Percentiles rank a stretch among this genome's conserved stretches.
phyloP scores from a whole-genome alignment of 2,329 filamentous ascomycete species.

The Grosmannia clavigera region DNA sequence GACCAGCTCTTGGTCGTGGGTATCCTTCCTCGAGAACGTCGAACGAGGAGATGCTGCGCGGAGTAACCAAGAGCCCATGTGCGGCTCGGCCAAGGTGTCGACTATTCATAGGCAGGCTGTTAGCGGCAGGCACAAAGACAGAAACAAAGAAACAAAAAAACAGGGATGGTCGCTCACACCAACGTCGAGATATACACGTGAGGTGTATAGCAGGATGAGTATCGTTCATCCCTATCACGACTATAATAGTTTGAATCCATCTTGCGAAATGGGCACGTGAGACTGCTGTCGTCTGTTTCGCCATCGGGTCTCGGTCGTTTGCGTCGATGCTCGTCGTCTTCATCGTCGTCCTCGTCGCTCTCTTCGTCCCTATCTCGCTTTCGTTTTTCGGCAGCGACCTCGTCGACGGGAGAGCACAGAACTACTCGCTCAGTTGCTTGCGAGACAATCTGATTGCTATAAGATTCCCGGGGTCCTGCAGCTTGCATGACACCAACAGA shows the following conservation, averaged over 20 bases:
- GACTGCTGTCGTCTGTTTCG: slow-evolving; percentile 15
- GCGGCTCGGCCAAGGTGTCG: slow-evolving; percentile 20
- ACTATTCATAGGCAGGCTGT: slow-evolving; percentile 8
- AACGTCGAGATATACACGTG: slow-evolving; percentile 22
- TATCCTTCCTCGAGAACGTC: slow-evolving; percentile 13
- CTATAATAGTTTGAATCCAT: slow-evolving; percentile 14
- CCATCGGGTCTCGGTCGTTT: slow-evolving; percentile 1
- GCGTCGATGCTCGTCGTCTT: neutral
- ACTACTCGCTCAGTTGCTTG: neutral
- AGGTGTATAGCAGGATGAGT: slow-evolving; percentile 19
- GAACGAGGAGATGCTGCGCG: slow-evolving; percentile 18
- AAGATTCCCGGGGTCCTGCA: neutral
- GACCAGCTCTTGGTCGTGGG: slow-evolving; percentile 17
- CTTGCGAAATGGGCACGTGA: slow-evolving; percentile 14
- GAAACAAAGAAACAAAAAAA: too few relatives aligned
- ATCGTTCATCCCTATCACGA: slow-evolving; percentile 16
- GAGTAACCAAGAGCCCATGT: slow-evolving; percentile 18
- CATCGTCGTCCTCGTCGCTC: neutral
- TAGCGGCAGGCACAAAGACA: neutral
- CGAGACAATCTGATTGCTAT: neutral
- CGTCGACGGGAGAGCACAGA: neutral
- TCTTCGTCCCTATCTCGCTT: neutral
- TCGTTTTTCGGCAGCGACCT: too few relatives aligned
- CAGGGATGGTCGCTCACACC: slow-evolving; percentile 15
- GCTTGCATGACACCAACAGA: neutral